Percentiles rank a stretch among this genome's conserved stretches.
phyloP scores from a whole-genome alignment of 2,329 filamentous ascomycete genomes.

The Aspergillus ochraceoroseus region DNA sequence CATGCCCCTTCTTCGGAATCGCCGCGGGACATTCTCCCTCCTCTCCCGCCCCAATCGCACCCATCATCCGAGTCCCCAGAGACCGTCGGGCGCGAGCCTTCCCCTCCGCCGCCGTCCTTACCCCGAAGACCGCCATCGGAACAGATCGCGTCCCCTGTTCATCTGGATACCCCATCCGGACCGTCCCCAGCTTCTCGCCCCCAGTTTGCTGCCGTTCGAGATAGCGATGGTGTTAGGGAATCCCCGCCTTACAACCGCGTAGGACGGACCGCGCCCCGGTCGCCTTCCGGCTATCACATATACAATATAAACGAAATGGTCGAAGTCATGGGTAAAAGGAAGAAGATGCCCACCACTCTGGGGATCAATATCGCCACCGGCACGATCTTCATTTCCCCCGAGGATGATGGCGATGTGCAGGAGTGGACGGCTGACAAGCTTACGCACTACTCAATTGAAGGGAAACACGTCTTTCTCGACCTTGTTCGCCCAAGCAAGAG shows the following conservation, averaged over 20 bases:
- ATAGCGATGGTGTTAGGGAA: slow-evolving; percentile 42
- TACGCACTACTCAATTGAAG: slow-evolving; percentile 96
- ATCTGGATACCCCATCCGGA: slow-evolving; percentile 55
- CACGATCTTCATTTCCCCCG: slow-evolving; percentile 83
- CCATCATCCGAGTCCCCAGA: slow-evolving; percentile 64
- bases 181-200: slow-evolving; percentile 45
- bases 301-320: slow-evolving; percentile 98
- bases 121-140: slow-evolving; percentile 60
- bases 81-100: slow-evolving; percentile 46
- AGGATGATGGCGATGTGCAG: slow-evolving; percentile 75
- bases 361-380: slow-evolving; percentile 90
- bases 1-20: slow-evolving; percentile 33
- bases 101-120: slow-evolving; percentile 53
- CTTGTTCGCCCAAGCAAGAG: slow-evolving; percentile 88
- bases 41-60: slow-evolving; percentile 40
- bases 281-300: slow-evolving; percentile 80
- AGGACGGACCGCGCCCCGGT: slow-evolving; percentile 49
- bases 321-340: slow-evolving; percentile 91
- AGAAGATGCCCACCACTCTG: slow-evolving; percentile 96
- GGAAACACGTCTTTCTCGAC: slow-evolving; percentile 96
- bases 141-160: slow-evolving; percentile 53
- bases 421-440: slow-evolving; percentile 94
- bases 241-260: slow-evolving; percentile 55
- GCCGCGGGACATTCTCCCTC: slow-evolving; percentile 31
- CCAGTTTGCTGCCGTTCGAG: slow-evolving; percentile 35